These are phyloP conservation scores for Hymenoscyphus repandus DNA, from an alignment of 2,329 filamentous ascomycete species.

Conservation along the genomic window DNA sequence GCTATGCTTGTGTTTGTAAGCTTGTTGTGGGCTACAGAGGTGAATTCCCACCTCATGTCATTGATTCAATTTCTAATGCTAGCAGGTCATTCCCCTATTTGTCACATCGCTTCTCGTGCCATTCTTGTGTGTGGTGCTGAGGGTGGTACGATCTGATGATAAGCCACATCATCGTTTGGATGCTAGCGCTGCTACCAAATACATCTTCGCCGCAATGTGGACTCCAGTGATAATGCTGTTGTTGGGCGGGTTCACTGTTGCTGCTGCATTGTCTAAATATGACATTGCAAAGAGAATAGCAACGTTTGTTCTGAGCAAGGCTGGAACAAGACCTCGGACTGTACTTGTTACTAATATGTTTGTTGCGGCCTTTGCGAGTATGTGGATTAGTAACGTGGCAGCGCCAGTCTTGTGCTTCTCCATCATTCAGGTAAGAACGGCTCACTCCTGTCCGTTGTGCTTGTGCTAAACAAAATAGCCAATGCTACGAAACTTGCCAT, in stretches of 20 bases:
- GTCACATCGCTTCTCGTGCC: constrained; percentile 92
- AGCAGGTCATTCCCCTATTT: constrained; percentile 86
- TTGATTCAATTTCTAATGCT: constrained; percentile 13
- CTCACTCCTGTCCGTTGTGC: constrained; percentile 9
- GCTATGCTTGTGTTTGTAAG: constrained; percentile 92
- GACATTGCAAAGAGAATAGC: constrained; percentile 97
- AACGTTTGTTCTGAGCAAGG: constrained; percentile 92
- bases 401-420: constrained; percentile 96
- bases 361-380: constrained; percentile 93
- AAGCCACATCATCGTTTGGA: constrained; percentile 64
- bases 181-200: constrained; percentile 75
- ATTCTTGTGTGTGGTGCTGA: constrained; percentile 82
- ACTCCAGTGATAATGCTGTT: constrained; percentile 98
- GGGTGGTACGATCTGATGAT: constrained; percentile 74
- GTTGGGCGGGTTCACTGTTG: constrained; percentile 91
- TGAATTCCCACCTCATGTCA: constrained; percentile 33
- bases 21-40: constrained; percentile 93
- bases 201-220: constrained; percentile 96
- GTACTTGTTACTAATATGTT: constrained; percentile 98
- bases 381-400: constrained; percentile 98
- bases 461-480: constrained; percentile 47
- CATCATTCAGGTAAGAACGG: constrained; percentile 74
- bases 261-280: constrained; percentile 91
- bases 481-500: constrained; percentile 85
- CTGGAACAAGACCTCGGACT: constrained; percentile 81